These are phyloP conservation scores for Dothistroma septosporum DNA, from an alignment of 2,329 filamentous ascomycete species.

Conservation along the genomic window DNA sequence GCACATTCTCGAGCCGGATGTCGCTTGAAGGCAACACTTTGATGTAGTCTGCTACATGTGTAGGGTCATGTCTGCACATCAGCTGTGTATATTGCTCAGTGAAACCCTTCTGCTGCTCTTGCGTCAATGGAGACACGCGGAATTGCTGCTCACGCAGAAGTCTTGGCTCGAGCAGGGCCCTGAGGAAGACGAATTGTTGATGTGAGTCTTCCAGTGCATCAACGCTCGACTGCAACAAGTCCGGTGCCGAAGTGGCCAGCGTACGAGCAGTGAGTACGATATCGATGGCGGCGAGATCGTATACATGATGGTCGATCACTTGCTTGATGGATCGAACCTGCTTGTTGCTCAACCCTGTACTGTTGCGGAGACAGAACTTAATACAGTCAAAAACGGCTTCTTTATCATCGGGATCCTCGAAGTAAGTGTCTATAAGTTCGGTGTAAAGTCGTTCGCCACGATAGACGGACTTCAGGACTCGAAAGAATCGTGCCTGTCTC, in stretches of 20 bases:
- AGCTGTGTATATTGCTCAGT: conserved; percentile 82
- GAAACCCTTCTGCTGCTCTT: conserved; percentile 51
- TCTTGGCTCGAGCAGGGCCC: conserved; percentile 66
- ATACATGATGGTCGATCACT: conserved; percentile 62
- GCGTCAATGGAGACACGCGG: conserved; percentile 30
- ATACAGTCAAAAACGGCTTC: conserved; percentile 76
- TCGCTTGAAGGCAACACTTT: conserved; percentile 71
- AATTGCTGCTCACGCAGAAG: conserved; percentile 30
- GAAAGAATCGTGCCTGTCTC: conserved; percentile 75
- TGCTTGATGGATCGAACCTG: conserved; percentile 68
- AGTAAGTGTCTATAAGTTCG: conserved; percentile 72
- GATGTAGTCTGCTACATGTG: conserved; percentile 81
- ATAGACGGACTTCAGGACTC: conserved; percentile 87
- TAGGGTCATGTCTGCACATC: conserved; percentile 80
- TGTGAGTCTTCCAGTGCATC: conserved; percentile 58
- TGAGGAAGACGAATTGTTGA: conserved; percentile 71
- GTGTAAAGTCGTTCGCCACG: conserved; percentile 73
- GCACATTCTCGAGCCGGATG: conserved; percentile 70
- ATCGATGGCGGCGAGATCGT: conserved; percentile 64
- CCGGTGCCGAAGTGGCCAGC: conserved; percentile 58
- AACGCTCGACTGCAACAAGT: conserved; percentile 64
- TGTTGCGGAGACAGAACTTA: conserved; percentile 65
- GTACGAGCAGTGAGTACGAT: conserved; percentile 61
- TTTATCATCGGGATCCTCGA: conserved; percentile 77
- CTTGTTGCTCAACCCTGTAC: conserved; percentile 60